These are phyloP conservation scores for Nakataea oryzae DNA, from an alignment of 2,329 filamentous ascomycete species.

Conservation along the genomic window DNA sequence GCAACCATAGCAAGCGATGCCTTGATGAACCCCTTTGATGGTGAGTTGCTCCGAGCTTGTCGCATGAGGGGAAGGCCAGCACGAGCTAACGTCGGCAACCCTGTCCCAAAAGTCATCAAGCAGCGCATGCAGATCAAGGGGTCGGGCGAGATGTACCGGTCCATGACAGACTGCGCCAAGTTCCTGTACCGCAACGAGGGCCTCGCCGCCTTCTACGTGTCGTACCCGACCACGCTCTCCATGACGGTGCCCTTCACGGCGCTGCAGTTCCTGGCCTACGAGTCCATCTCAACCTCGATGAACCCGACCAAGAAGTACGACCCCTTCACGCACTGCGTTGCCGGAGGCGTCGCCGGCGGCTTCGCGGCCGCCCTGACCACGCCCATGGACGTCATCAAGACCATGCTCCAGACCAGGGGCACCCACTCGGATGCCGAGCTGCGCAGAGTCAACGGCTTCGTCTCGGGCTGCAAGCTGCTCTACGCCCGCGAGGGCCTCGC, in stretches of 20 bases:
- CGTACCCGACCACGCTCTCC: constrained; percentile 92
- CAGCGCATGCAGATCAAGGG: constrained; percentile 98
- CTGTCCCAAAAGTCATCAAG: constrained; percentile 75
- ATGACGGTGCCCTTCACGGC: constrained; percentile 99
- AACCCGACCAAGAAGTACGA: constrained; percentile 83
- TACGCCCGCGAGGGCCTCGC: constrained; percentile 72
- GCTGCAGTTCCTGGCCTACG: constrained; percentile 94
- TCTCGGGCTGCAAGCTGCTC: constrained; percentile 70
- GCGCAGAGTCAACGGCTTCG: constrained; percentile 72
- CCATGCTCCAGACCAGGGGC: constrained; percentile 86
- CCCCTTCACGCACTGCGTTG: constrained; percentile 84
- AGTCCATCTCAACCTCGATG: constrained; percentile 88
- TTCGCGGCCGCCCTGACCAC: constrained; percentile 91
- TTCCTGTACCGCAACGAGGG: constrained; percentile 85
- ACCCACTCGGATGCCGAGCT: constrained; percentile 69
- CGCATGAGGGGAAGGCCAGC: background rate
- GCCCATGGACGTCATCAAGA: constrained; percentile 97
- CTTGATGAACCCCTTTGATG: constrained; percentile 98
- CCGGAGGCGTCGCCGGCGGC: constrained; percentile 85
- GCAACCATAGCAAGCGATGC: constrained; percentile 97
- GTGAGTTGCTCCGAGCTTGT: constrained; percentile 38
- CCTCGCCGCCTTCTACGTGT: constrained; percentile 89
- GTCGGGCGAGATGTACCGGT: constrained; percentile 77
- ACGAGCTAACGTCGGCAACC: background rate
- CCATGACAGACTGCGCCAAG: constrained; percentile 75